Evolutionary conservation across 352 stramenopile genomes (phyloP), one percentile per base, ranked within the genome.

Genomic region (Pythium brachiatum): DNA sequence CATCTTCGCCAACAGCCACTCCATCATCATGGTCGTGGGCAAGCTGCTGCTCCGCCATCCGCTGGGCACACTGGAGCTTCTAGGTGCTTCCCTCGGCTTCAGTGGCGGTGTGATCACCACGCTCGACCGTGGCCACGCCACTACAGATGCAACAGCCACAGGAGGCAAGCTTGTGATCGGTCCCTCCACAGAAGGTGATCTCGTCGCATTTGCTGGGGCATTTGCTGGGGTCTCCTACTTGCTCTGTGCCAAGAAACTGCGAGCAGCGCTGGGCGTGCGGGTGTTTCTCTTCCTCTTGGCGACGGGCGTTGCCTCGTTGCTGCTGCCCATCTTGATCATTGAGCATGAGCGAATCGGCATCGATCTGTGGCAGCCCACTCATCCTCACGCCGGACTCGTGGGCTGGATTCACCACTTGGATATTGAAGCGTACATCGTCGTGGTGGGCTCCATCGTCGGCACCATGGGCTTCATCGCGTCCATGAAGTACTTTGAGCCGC

Each of bases 381-480:
- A 72, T 31, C 44, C 56, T 3, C 51, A 57, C 9, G 23, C 47
- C 2, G 78, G 78, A 7, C 55, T 78, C 18, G 50, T 82, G 26
- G 78, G 76, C 7, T 88, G 78, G 78, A 43, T 76, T 11, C 75
- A 85, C 53, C 72, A 85, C 59, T 44, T 83, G 18, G 57, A 64
- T 34, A 74, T 79, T 41, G 76, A 88, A 44, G 46, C 64, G 26
- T 79, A 82, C 68, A 62, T 88, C 31, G 78, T 88, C 18, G 21
- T 85, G 3, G 63, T 85, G 1, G 74, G 74, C 36, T 79, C 64
- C 31, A 62, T 81, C 3, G 60, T 58, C 20, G 79, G 76, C 20
- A 83, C 79, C n/a, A 83, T 86, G 72, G 76, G 76, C 20, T 84
- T 86, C 55, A 69, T 88, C 57, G 68, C 57, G n/a, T 56, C 72